Evolutionary conservation across 2,329 filamentous ascomycete species (phyloP).

Genomic region (Fusarium tupiense): DNA sequence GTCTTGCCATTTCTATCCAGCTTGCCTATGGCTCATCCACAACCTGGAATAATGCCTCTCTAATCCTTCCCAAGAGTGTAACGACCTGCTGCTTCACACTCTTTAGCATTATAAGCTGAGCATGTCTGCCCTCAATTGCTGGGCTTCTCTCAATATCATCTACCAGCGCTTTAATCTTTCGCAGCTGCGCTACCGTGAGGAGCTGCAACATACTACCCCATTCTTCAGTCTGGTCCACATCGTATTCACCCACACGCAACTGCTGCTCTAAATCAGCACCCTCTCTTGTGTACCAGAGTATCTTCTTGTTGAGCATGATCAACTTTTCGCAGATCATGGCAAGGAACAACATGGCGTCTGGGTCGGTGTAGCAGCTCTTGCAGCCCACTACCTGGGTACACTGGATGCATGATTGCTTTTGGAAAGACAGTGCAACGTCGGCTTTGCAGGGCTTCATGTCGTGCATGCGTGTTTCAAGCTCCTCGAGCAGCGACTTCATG

Average conservation of each 20-base stretch:
- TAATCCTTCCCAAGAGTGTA: neutral
- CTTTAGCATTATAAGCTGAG: neutral
- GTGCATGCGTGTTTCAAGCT: neutral
- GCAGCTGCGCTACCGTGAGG: neutral
- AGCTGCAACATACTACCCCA: neutral
- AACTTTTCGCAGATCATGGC: neutral
- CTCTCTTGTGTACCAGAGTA: neutral
- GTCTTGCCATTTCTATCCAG: neutral
- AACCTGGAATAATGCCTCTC: neutral
- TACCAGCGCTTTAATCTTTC: neutral
- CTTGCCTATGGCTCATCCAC: neutral
- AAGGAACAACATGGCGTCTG: neutral
- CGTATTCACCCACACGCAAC: neutral
- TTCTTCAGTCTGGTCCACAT: neutral
- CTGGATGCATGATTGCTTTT: neutral
- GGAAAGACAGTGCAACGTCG: neutral
- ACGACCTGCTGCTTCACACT: neutral
- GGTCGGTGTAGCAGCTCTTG: neutral
- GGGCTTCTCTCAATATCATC: neutral
- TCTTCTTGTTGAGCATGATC: neutral
- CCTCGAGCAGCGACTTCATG: neutral
- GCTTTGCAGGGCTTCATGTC: neutral
- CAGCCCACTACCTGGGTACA: neutral
- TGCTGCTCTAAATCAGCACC: neutral
- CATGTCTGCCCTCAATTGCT: neutral